These are phyloP conservation scores for Candida wancherniae DNA, from an alignment of 805 yeast genomes.

Conservation along the genomic window DNA sequence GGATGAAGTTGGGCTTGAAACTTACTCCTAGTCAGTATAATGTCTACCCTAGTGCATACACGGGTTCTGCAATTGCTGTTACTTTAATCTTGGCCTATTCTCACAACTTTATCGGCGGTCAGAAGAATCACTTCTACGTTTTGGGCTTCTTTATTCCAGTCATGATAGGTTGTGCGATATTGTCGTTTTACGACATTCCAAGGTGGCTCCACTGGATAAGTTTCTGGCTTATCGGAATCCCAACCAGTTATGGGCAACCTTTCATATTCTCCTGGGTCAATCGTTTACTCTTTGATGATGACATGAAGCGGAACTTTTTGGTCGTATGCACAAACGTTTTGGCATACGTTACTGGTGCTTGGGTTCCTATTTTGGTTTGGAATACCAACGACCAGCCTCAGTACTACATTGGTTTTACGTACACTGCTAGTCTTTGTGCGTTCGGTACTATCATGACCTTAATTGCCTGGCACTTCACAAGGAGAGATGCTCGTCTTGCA, in stretches of 20 bases:
- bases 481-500: too few relatives aligned
- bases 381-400: conserved; percentile 30
- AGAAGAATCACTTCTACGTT: conserved; percentile 33
- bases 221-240: conserved; percentile 45
- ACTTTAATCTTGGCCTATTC: conserved; percentile 32
- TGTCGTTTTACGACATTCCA: conserved; percentile 48
- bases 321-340: conserved; percentile 35
- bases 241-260: conserved; percentile 52
- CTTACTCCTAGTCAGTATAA: conserved; percentile 33
- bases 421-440: conserved; percentile 27
- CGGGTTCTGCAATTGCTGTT: conserved; percentile 35
- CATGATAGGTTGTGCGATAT: conserved; percentile 38
- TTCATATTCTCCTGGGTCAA: conserved; percentile 55
- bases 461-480: conserved; percentile 22
- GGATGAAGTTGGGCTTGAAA: conserved; percentile 38
- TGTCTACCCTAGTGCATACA: conserved; percentile 36
- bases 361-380: conserved; percentile 39
- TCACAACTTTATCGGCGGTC: conserved; percentile 33
- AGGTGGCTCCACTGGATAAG: conserved; percentile 46
- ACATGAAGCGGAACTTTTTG: conserved; percentile 27
- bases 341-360: conserved; percentile 37
- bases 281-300: conserved; percentile 39
- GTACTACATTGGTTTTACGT: conserved; percentile 31
- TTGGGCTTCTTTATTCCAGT: conserved; percentile 33
- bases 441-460: conserved; percentile 29